Conservation (phyloP, 352 stramenopile species). For the Blastocystis sp. region DNA sequence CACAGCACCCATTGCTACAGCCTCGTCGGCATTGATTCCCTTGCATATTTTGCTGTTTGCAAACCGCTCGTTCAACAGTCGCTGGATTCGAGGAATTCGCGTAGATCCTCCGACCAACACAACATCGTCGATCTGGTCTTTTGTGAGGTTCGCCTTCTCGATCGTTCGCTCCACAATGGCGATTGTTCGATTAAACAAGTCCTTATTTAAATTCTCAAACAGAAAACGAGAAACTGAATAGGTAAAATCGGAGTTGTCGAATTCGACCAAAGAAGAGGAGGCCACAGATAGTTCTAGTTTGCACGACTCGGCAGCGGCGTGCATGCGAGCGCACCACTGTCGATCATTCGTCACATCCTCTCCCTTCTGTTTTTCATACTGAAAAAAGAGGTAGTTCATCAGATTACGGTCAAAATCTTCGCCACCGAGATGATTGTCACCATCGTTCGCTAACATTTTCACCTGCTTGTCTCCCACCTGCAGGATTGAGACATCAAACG, state of each 20-base stretch:
- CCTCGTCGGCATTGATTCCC: slow-evolving; percentile 91
- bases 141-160: slow-evolving; percentile 87
- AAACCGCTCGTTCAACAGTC: slow-evolving; percentile 95
- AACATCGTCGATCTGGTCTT: slow-evolving; percentile 93
- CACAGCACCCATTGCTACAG: slow-evolving; percentile 90
- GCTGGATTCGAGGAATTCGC: slow-evolving; percentile 92
- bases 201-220: not conserved
- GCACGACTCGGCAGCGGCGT: slow-evolving; percentile 70
- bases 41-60: slow-evolving; percentile 61
- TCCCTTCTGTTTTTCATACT: slow-evolving; percentile 96
- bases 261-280: slow-evolving; percentile 75
- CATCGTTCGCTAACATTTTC: slow-evolving; percentile 71
- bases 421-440: slow-evolving; percentile 66
- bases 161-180: slow-evolving; percentile 86
- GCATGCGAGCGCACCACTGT: slow-evolving; percentile 76
- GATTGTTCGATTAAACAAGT: slow-evolving; percentile 76
- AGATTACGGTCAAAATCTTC: slow-evolving; percentile 73
- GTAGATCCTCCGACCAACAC: slow-evolving; percentile 96
- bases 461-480: slow-evolving; percentile 78
- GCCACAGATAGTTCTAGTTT: slow-evolving; percentile 85
- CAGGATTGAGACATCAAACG: slow-evolving; percentile 86
- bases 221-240: not conserved
- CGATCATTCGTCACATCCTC: slow-evolving; percentile 69
- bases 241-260: not conserved
- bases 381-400: slow-evolving; percentile 99